phyloP scores from a whole-genome alignment of 352 stramenopile genomes.

The Phytophthora nicotianae region DNA sequence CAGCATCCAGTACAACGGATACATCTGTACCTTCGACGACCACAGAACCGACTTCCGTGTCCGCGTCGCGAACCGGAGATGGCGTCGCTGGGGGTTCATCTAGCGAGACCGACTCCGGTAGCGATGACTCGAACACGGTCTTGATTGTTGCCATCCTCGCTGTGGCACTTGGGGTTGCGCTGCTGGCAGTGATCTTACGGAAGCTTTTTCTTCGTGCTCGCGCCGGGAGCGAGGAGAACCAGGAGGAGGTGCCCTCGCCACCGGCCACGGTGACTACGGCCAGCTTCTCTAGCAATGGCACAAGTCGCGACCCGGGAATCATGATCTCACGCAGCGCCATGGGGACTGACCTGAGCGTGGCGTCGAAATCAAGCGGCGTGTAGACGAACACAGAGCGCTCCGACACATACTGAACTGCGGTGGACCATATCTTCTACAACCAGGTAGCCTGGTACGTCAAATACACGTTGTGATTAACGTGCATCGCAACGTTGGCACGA shows the following conservation, averaged over 20 bases:
- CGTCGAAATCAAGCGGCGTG: conserved; percentile 9
- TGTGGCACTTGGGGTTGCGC: conserved; percentile 54
- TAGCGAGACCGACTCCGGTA: conserved; percentile 4
- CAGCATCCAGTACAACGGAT: not conserved
- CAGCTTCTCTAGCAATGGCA: conserved; percentile 18
- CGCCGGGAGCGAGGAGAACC: conserved; percentile 44
- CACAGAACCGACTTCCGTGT: not conserved
- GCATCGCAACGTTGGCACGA: conserved; percentile 1
- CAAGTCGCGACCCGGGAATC: not conserved
- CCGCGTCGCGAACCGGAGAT: not conserved
- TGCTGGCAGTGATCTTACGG: conserved; percentile 60
- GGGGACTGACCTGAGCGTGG: conserved; percentile 4
- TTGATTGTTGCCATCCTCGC: conserved; percentile 68
- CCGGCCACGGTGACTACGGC: conserved; percentile 17
- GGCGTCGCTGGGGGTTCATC: conserved; percentile 1
- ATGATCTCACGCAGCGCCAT: conserved; percentile 13
- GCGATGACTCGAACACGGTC: conserved; percentile 43
- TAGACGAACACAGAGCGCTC: conserved; percentile 6
- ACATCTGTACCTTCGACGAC: not conserved
- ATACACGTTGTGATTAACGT: conserved; percentile 1
- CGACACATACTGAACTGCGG: not conserved
- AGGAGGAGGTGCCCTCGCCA: conserved; percentile 38
- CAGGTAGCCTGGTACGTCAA: not conserved
- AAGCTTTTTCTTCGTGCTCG: conserved; percentile 62
- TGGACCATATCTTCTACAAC: not conserved